Evolutionary conservation across 768 basidiomycete genomes (phyloP), one percentile per base, ranked within the genome.

Genomic region (Termitomyces heimii): DNA sequence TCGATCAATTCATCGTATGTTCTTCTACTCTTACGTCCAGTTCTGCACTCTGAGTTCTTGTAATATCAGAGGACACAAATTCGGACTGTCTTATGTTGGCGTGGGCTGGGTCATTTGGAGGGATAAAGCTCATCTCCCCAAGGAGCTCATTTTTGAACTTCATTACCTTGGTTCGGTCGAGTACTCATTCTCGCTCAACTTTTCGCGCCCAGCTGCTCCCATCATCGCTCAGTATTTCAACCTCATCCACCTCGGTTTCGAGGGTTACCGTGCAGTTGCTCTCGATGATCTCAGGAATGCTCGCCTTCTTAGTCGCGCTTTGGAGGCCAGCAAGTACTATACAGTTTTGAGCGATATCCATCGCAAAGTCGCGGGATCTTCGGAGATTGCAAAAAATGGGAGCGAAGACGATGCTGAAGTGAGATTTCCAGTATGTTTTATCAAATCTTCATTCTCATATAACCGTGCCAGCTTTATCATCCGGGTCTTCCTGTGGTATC

Each of bases 71-170:
- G 80, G 85, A 1, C 85, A 88, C 68, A 86, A 87, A 63, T 86
- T 82, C 60, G 83, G 83, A 5, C 64, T 79, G 29, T 71, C 70
- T 37, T 83, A 82, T 59, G 80, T 81, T 8, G 82, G 82, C 32
- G 77, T 85, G n/a, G 87, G 88, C 13, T 88, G 85, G 83, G 75
- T 85, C 24, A 66, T 89, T 56, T 88, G 84, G 84, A 75, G 85
- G 44, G 79, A 83, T 66, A 80, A 84, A 66, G 73, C 73, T 29
- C 78, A 79, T 61, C 77, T 90, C 1, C 87, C 84, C 4, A 85
- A 88, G 62, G 79, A 88, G 34, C 77, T 90, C 56, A 82, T 90
- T 47, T 89, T 90, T 61, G 85, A 88, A 71, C 75, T 87, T 16
- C 84, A 78, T 61, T 78, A 81, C 62, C 71, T 79, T 47, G 80